Base-by-base conservation (phyloP, 257 asterid species). In the Penstemon barbatus region DNA sequence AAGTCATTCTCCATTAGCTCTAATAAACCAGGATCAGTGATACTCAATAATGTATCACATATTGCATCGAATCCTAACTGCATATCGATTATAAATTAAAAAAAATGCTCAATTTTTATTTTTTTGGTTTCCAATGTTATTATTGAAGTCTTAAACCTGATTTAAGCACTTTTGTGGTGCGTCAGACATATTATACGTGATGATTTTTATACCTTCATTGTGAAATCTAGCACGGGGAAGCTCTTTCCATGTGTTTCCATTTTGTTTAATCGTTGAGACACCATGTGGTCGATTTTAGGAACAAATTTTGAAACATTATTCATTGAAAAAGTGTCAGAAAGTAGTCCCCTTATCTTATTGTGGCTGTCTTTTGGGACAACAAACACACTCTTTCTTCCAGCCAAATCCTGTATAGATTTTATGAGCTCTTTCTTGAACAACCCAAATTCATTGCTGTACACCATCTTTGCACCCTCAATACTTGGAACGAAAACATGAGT, bases 251-350 rank as follows among this genome's bases (percentile, higher is more conserved):
- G 55, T n/a, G 25, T 66, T 68, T 84, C 83, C 39, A 57, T 61
- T 55, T 68, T 72, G 70, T 76, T 71, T 13, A 87, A 68, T 60
- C 85, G 77, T 52, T 65, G 61, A 50, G 42, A 69, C 13, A 84
- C 7, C 81, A 80, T 75, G 5, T 41, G 37, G 49, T 87, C 90
- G 9, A 80, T 76, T 19, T 79, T 75, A 15, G 76, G 84, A 8
- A 84, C 79, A 10, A 84, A 86, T 9, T 75, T 75, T 1, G 84
- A 75, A 7, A 87, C 33, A 42, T 87, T 84, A 67, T 71, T 77
- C 83, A 84, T 80, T 0, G 90, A 87, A 77, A 87, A 87, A 42
- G 94, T 87, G 9, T 87, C 84, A 3, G 85, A 74, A 4, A 87
- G 79, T 52, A 84, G 75, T 0, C 77, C 78, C 12, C 87, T 66